These are phyloP conservation scores for Trametes punicea DNA, from an alignment of 768 basidiomycete genomes.

Conservation along the genomic window DNA sequence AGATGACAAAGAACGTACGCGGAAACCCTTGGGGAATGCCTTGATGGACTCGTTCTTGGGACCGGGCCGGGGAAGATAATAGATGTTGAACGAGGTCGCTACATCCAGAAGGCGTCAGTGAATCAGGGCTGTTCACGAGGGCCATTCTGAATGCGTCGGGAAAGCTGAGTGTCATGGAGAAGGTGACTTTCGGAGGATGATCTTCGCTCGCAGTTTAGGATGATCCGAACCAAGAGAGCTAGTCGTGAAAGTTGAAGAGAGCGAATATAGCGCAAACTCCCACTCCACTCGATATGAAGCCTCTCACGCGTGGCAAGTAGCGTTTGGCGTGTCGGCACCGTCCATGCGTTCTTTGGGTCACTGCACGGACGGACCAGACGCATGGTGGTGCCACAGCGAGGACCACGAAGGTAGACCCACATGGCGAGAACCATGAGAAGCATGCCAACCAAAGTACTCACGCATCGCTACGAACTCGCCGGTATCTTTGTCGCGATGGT, in stretches of 20 bases:
- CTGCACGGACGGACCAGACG: neutral
- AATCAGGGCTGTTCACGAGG: too few species aligned
- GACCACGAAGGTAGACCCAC: neutral
- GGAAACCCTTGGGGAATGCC: conserved; percentile 26
- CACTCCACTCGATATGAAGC: neutral
- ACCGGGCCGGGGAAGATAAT: conserved; percentile 24
- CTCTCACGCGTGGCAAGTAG: neutral
- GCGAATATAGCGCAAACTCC: neutral
- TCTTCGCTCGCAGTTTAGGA: too few species aligned
- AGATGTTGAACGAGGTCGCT: conserved; percentile 22
- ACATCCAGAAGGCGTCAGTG: neutral
- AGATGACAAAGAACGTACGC: neutral
- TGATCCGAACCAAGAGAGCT: too few species aligned
- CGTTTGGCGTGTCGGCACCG: neutral
- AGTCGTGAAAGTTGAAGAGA: too few species aligned
- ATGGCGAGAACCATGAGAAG: neutral
- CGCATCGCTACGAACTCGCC: conserved; percentile 18
- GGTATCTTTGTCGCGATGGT: conserved; percentile 22
- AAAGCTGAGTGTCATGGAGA: neutral
- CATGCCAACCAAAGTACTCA: neutral
- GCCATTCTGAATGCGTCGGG: neutral
- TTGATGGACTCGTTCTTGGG: conserved; percentile 20
- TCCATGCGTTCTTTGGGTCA: neutral
- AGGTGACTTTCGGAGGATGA: neutral
- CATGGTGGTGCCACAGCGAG: neutral